Conservation (phyloP, 768 basidiomycete genomes). For the Inosperma sp. region DNA sequence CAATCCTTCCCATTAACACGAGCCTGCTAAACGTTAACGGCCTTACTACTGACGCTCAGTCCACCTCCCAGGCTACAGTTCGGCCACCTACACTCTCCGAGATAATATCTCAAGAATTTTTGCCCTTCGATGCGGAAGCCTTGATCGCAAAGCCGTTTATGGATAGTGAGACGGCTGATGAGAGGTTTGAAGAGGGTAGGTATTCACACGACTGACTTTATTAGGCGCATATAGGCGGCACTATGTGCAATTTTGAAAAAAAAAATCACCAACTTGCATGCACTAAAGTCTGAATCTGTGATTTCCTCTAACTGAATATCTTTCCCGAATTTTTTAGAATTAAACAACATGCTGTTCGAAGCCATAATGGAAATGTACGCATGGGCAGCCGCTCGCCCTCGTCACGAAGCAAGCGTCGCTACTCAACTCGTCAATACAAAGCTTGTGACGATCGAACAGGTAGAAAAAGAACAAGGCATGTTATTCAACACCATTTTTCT, state of each 20-base stretch:
- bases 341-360: background rate
- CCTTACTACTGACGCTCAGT: too few species aligned
- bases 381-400: slow-evolving; percentile 4
- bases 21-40: too few species aligned
- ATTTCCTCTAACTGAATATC: too few species aligned
- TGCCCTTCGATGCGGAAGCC: slow-evolving; percentile 1
- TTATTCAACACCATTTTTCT: background rate
- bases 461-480: slow-evolving; percentile 8
- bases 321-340: background rate
- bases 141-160: background rate
- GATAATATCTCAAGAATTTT: background rate
- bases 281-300: too few species aligned
- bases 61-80: too few species aligned
- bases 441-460: slow-evolving; percentile 3
- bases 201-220: too few species aligned
- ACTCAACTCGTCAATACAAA: background rate
- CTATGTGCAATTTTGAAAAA: too few species aligned
- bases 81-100: background rate
- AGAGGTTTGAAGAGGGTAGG: background rate
- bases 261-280: too few species aligned
- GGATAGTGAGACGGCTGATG: background rate
- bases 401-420: background rate
- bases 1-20: too few species aligned
- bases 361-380: background rate
- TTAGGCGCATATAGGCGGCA: slow-evolving; percentile 8